These are phyloP conservation scores for Colletotrichum sp. DNA, from an alignment of 2,329 filamentous ascomycete species.

Conservation along the genomic window DNA sequence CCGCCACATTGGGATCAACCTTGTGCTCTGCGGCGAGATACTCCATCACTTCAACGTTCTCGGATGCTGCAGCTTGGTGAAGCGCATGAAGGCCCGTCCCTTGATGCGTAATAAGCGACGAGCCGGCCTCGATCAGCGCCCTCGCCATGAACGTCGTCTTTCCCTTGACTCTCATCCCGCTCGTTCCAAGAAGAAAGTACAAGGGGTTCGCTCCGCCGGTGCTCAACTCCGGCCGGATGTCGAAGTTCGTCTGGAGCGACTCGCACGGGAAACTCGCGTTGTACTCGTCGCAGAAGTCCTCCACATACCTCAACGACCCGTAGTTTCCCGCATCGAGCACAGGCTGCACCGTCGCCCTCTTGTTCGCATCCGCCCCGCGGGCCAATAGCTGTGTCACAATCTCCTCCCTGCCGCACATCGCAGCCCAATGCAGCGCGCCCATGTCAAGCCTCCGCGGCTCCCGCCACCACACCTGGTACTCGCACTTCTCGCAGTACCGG, in stretches of 20 bases:
- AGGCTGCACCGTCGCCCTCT: conserved; percentile 1
- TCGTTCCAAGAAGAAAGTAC: conserved; percentile 10
- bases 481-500: conserved; percentile 9
- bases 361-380: neutral
- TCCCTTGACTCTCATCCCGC: neutral
- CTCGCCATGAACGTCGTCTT: neutral
- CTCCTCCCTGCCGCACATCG: neutral
- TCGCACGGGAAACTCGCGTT: conserved; percentile 16
- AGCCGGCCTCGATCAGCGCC: neutral
- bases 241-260: neutral
- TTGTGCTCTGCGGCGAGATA: neutral
- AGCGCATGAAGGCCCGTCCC: neutral
- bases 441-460: conserved; percentile 14
- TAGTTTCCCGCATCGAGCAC: conserved; percentile 8
- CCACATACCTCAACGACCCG: conserved; percentile 10
- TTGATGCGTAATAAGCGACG: conserved; percentile 5
- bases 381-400: neutral
- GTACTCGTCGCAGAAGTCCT: conserved; percentile 12
- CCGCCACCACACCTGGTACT: conserved; percentile 19
- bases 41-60: neutral
- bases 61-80: conserved; percentile 6
- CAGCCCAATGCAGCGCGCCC: conserved; percentile 15
- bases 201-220: conserved; percentile 5
- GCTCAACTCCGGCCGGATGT: neutral
- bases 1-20: neutral